Evolutionary conservation across 306 rosid genomes (phyloP).

Genomic region (Lagenaria siceraria): DNA sequence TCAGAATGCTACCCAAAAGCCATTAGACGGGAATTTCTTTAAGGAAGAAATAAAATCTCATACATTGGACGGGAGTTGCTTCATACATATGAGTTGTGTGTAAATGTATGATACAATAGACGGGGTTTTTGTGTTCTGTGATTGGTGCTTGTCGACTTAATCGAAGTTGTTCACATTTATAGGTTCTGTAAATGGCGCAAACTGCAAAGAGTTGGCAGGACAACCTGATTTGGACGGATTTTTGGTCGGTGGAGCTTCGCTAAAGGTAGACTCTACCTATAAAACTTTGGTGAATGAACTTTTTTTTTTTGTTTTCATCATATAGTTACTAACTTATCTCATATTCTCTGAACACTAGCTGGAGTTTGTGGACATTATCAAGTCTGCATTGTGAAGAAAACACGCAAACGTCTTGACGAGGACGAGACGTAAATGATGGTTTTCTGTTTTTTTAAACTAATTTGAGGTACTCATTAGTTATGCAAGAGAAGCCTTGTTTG

Average conservation of each 20-base stretch:
- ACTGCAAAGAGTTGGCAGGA: conserved; percentile 66
- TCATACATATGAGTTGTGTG: background rate
- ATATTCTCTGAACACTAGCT: conserved; percentile 20
- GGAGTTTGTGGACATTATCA: conserved; percentile 81
- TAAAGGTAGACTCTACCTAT: conserved; percentile 31
- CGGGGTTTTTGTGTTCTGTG: background rate
- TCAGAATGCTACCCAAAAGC: background rate
- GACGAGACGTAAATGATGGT: background rate
- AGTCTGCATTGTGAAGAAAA: conserved; percentile 60
- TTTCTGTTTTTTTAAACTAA: background rate
- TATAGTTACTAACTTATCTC: background rate
- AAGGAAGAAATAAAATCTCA: background rate
- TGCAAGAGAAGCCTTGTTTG: background rate
- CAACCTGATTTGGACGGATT: conserved; percentile 86
- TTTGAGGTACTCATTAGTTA: background rate
- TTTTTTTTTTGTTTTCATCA: background rate
- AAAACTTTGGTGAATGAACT: background rate
- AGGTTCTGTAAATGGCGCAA: conserved; percentile 92
- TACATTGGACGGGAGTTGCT: background rate
- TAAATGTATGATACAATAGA: background rate
- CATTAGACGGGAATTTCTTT: background rate
- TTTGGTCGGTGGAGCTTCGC: conserved; percentile 95
- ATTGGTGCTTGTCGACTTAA: background rate
- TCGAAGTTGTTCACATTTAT: background rate
- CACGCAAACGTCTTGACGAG: conserved; percentile 14